Evolutionary conservation across 345 rosid genomes (phyloP), one percentile per base, ranked within the genome.

Genomic region (Lenwebbia sp.): DNA sequence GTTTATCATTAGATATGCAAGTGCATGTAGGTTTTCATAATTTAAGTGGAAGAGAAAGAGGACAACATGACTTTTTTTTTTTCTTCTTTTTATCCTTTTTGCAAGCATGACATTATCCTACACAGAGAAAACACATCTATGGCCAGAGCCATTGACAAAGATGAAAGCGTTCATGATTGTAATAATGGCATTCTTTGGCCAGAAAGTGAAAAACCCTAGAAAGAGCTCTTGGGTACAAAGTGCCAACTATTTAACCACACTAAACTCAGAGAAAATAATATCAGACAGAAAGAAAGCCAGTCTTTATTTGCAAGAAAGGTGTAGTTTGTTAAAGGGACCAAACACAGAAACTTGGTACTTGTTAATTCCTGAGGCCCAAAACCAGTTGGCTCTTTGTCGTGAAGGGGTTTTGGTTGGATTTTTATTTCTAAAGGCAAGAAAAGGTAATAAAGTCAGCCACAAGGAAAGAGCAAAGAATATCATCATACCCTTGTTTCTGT

Each of bases 241-340:
- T 40, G 47, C 81, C 81, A 70, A 37, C 47, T 21, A 37, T 19
- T 70, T 28, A 82, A 82, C 40, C 30, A 13, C 55, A 17, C 52
- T 49, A 49, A 47, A 49, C 55, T 49, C 54, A 25, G 55, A 82
- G 14, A 26, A 23, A 82, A 49, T 49, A n/a, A 25, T 13, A 82
- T 82, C 54, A 26, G n/a, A 70, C 25, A 70, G 78, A 56, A 52
- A 28, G 86, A 85, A 88, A 85, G 55, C 54, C 83, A 86, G 82
- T 86, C 60, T 91, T 91, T 89, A 37, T 54, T 86, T 89, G 89
- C 52, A 58, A 92, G 91, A 91, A 62, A 89, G 88, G 21, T 54
- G 85, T 62, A 58, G 87, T 78, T 88, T 88, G 91, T 89, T 86
- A 62, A 87, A 85, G n/a, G 74, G 82, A 78, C 88, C 85, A 57